Evolutionary conservation across 768 basidiomycete genomes (phyloP).

Genomic region (Tricholoma saponaceum): DNA sequence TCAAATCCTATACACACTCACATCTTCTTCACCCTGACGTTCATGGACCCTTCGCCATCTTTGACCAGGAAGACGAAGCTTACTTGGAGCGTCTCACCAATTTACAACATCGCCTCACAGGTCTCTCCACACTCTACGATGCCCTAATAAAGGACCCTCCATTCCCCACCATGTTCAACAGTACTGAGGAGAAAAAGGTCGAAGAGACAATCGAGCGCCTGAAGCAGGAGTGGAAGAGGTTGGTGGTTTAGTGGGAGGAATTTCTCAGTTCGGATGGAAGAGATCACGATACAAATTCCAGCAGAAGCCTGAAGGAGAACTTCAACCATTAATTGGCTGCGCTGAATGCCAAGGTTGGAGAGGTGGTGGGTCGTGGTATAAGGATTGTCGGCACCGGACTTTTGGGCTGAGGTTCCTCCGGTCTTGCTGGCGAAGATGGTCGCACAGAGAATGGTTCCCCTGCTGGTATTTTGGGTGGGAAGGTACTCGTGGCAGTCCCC

Average conservation of each 20-base stretch:
- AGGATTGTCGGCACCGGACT: not conserved
- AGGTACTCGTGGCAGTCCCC: too few relatives aligned
- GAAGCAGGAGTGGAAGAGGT: not conserved
- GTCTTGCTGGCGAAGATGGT: not conserved
- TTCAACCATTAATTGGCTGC: not conserved
- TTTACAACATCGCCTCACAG: too few relatives aligned
- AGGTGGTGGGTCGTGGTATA: not conserved
- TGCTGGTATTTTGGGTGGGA: too few relatives aligned
- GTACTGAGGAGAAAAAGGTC: not conserved
- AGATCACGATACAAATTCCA: too few relatives aligned
- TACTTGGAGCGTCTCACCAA: not conserved
- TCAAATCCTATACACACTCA: not conserved
- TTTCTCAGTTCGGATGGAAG: too few relatives aligned
- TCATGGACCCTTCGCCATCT: not conserved
- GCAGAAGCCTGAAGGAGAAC: not conserved
- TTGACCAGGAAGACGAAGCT: not conserved
- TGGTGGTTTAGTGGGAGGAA: not conserved
- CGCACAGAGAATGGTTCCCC: not conserved
- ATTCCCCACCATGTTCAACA: not conserved
- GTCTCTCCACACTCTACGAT: too few relatives aligned
- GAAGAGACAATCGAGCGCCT: too few relatives aligned
- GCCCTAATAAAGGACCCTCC: not conserved
- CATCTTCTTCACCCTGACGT: not conserved
- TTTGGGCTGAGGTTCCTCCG: not conserved
- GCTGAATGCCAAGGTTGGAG: not conserved